These are phyloP conservation scores for Paramecium sexaurelia DNA, from an alignment of 73 alveolate species.

Conservation along the genomic window DNA sequence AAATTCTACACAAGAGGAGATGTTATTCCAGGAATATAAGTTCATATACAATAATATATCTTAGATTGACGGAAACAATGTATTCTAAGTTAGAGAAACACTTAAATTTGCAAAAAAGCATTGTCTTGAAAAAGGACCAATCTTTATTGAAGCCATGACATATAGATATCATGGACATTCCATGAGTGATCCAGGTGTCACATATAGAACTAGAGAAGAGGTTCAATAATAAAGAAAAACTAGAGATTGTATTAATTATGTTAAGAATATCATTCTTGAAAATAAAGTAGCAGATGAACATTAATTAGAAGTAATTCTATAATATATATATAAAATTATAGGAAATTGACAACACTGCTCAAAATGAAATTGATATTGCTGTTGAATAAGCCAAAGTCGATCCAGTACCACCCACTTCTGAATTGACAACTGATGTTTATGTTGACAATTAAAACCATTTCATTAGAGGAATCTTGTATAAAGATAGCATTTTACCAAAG, in stretches of 20 bases:
- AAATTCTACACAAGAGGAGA: conserved; percentile 89
- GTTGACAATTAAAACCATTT: conserved; percentile 63
- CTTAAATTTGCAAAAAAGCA: conserved; percentile 80
- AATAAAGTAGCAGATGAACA: conserved; percentile 75
- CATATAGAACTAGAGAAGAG: conserved; percentile 88
- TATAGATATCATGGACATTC: conserved; percentile 93
- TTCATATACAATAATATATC: neutral
- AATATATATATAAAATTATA: neutral
- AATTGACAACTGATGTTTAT: conserved; percentile 75
- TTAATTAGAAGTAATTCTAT: conserved; percentile 70
- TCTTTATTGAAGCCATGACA: conserved; percentile 79
- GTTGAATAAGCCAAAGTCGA: conserved; percentile 80
- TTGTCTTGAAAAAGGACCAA: conserved; percentile 84
- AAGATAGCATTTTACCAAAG: conserved; percentile 46
- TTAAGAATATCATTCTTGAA: conserved; percentile 72
- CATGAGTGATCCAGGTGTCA: conserved; percentile 90
- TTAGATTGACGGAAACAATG: conserved; percentile 76
- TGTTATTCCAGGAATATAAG: conserved; percentile 86
- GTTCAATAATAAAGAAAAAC: conserved; percentile 77
- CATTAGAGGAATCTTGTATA: conserved; percentile 56
- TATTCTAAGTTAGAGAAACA: conserved; percentile 83
- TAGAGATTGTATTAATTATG: conserved; percentile 82
- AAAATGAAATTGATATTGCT: conserved; percentile 77
- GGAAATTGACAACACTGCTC: conserved; percentile 77
- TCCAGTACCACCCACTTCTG: conserved; percentile 80